These are phyloP conservation scores for Sedum album DNA, from an alignment of 164 flowering plant species.

Conservation along the genomic window DNA sequence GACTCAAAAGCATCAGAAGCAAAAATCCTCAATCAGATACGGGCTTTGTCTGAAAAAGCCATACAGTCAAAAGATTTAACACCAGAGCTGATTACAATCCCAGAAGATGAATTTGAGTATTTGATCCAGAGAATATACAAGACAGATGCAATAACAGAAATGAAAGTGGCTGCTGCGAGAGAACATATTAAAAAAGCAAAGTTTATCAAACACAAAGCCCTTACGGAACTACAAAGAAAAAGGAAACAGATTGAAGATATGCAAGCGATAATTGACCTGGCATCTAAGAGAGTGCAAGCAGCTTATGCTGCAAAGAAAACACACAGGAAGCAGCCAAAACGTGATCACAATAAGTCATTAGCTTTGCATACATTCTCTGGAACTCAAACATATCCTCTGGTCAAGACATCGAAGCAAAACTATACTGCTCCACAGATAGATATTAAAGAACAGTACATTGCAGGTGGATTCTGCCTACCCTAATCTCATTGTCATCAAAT, in stretches of 20 bases:
- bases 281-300: not conserved
- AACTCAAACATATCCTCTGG: not conserved
- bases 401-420: not conserved
- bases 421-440: not conserved
- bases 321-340: not conserved
- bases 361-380: not conserved
- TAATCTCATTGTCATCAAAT: not conserved
- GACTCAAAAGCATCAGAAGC: not conserved
- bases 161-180: not conserved
- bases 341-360: not conserved
- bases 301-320: not conserved
- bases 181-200: not conserved
- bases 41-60: not conserved
- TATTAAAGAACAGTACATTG: not conserved
- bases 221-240: not conserved
- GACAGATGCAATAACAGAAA: not conserved
- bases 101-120: constrained; percentile 1
- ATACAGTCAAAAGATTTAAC: not conserved
- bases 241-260: not conserved
- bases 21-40: not conserved
- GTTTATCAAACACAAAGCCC: not conserved
- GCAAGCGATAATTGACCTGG: not conserved
- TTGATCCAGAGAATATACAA: constrained; percentile 3
- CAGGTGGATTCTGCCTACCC: not conserved
- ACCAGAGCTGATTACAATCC: not conserved